A percentile compares a stretch with the other conserved stretches of the same genome.
These are phyloP conservation scores for Tilletia indica DNA, from an alignment of 1,284 basidiomycete species.

Conservation along the genomic window DNA sequence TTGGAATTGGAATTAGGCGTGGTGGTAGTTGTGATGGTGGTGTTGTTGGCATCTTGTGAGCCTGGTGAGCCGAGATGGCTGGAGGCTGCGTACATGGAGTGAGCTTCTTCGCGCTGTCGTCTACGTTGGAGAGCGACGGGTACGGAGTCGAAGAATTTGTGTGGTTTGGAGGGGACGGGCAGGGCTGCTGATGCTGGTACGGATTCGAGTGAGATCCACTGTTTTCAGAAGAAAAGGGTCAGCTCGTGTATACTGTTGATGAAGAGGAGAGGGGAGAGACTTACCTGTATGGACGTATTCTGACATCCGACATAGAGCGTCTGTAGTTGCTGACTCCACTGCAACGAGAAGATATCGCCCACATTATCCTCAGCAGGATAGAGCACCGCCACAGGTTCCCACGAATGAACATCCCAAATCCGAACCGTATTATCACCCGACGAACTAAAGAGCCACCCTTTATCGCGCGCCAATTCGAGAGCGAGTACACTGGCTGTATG, in stretches of 20 bases:
- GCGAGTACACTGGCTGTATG: conserved; percentile 83
- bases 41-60: neutral
- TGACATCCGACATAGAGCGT: conserved; percentile 82
- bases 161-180: conserved; percentile 23
- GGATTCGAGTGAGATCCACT: conserved; percentile 9
- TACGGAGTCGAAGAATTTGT: conserved; percentile 52
- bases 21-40: neutral
- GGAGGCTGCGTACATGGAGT: conserved; percentile 10
- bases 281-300: conserved; percentile 64
- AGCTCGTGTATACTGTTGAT: neutral
- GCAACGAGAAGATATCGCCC: conserved; percentile 83
- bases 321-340: conserved; percentile 71
- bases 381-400: conserved; percentile 73
- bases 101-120: conserved; percentile 8
- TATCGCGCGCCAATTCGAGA: conserved; percentile 65
- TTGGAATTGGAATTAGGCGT: neutral
- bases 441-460: conserved; percentile 80
- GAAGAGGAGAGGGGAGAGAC: neutral
- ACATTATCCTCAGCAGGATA: conserved; percentile 80
- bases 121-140: conserved; percentile 17
- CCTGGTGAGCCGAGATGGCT: neutral
- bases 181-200: conserved; percentile 1
- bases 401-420: conserved; percentile 78
- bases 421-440: conserved; percentile 59
- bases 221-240: neutral